These are phyloP conservation scores for Cercospora janseana DNA, from an alignment of 2,329 filamentous ascomycete genomes.

Conservation along the genomic window DNA sequence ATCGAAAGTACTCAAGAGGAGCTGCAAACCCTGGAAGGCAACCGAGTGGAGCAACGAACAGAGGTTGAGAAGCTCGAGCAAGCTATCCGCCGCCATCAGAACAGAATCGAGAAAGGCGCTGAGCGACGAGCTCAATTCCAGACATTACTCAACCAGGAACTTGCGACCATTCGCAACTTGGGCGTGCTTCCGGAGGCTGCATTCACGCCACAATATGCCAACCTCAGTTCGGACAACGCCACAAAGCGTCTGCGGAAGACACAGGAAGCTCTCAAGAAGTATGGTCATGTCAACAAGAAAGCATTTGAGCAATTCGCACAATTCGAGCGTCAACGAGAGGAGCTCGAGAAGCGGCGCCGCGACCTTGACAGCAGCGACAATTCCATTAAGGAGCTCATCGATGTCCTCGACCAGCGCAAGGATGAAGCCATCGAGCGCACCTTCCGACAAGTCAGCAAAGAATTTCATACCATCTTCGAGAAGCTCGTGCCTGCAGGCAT, in stretches of 20 bases:
- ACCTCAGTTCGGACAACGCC: conserved; percentile 68
- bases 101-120: conserved; percentile 86
- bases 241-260: conserved; percentile 78
- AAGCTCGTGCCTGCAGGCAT: conserved; percentile 92
- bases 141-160: conserved; percentile 74
- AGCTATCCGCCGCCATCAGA: conserved; percentile 80
- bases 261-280: conserved; percentile 91
- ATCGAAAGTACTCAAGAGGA: conserved; percentile 60
- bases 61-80: conserved; percentile 72
- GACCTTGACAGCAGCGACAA: conserved; percentile 83
- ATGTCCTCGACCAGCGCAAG: conserved; percentile 89
- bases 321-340: conserved; percentile 89
- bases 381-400: conserved; percentile 89
- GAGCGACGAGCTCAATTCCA: conserved; percentile 80
- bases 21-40: conserved; percentile 59
- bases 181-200: conserved; percentile 92
- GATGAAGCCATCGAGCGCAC: conserved; percentile 98
- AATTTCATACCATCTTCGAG: conserved; percentile 90
- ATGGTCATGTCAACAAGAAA: conserved; percentile 98
- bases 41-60: conserved; percentile 63
- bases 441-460: conserved; percentile 94
- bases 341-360: conserved; percentile 75
- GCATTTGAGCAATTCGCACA: conserved; percentile 98
- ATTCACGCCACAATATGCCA: conserved; percentile 78
- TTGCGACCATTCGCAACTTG: conserved; percentile 85